phyloP scores from a whole-genome alignment of 2,329 filamentous ascomycete species.

The Endocalyx cinctus region DNA sequence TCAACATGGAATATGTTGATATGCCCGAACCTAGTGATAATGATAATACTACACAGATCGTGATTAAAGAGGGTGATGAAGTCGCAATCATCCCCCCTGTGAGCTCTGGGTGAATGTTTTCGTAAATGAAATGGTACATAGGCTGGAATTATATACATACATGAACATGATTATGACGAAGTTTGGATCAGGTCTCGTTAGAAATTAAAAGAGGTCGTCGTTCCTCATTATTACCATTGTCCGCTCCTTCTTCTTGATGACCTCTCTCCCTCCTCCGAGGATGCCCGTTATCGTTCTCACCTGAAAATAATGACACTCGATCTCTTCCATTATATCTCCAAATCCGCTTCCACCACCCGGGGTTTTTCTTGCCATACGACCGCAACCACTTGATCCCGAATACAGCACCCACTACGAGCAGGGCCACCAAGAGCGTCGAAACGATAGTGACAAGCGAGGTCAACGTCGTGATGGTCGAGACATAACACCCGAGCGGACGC shows the following conservation, averaged over 20 bases:
- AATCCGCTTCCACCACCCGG: constrained; percentile 25
- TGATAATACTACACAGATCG: constrained; percentile 27
- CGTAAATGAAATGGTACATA: no score
- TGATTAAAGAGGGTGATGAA: constrained; percentile 71
- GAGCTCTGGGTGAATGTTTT: constrained; percentile 78
- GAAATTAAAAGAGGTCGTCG: constrained; percentile 6
- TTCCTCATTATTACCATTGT: background rate
- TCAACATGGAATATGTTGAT: constrained; percentile 80
- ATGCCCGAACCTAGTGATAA: constrained; percentile 43
- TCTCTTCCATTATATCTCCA: constrained; percentile 15
- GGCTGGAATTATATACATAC: background rate
- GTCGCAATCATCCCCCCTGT: constrained; percentile 85
- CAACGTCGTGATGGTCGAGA: constrained; percentile 33
- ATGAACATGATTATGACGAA: background rate
- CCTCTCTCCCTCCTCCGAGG: no score
- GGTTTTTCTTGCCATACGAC: constrained; percentile 9
- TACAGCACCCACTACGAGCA: constrained; percentile 14
- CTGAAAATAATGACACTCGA: no score
- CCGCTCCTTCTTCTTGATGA: no score
- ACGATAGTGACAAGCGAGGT: constrained; percentile 28
- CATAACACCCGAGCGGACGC: constrained; percentile 29
- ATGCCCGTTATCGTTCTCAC: no score
- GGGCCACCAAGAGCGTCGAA: constrained; percentile 20
- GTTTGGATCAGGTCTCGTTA: background rate
- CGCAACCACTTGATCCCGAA: constrained; percentile 6